A percentile compares a stretch with the other conserved stretches of the same genome.
Conservation (phyloP, 768 basidiomycete genomes). For the Gyrodon lividus region DNA sequence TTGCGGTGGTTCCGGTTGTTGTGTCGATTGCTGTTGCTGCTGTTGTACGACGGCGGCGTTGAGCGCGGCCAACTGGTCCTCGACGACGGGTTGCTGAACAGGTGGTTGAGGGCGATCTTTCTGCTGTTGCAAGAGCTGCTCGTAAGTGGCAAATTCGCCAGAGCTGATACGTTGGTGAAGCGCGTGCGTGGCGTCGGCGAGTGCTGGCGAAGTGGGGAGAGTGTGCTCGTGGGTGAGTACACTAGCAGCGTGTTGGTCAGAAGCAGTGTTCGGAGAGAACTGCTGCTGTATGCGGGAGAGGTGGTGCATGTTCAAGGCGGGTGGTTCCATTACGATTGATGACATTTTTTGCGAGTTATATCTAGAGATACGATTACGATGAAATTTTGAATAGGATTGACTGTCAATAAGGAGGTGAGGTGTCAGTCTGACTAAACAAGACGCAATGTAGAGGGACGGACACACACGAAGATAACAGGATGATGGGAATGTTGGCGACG, state of each 20-base stretch:
- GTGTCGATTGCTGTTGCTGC: slow-evolving; percentile 15
- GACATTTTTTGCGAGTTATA: slow-evolving; percentile 43
- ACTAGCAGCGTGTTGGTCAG: slow-evolving; percentile 28
- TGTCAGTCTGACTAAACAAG: slow-evolving; percentile 9
- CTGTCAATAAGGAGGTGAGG: slow-evolving; percentile 13
- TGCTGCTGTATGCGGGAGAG: slow-evolving; percentile 51
- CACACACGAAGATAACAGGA: background rate
- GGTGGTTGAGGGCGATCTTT: slow-evolving; percentile 30
- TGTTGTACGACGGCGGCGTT: slow-evolving; percentile 8
- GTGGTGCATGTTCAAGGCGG: slow-evolving; percentile 50
- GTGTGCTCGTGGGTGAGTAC: slow-evolving; percentile 20
- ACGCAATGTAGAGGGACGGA: background rate
- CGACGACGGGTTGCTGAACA: slow-evolving; percentile 14
- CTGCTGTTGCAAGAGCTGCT: slow-evolving; percentile 30
- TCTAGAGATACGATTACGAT: slow-evolving; percentile 35
- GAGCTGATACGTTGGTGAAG: slow-evolving; percentile 32
- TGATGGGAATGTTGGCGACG: slow-evolving; percentile 1
- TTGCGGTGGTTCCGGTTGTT: slow-evolving; percentile 15
- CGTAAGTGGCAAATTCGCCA: slow-evolving; percentile 29
- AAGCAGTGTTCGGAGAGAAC: slow-evolving; percentile 35
- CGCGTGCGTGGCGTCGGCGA: slow-evolving; percentile 21
- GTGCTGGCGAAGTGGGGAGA: slow-evolving; percentile 19
- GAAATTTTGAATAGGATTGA: slow-evolving; percentile 18
- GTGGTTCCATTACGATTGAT: slow-evolving; percentile 56
- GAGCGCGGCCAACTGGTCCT: slow-evolving; percentile 12